Base-by-base conservation (phyloP, 176 grass and related monocot genomes). In the Puccinellia tenuiflora region DNA sequence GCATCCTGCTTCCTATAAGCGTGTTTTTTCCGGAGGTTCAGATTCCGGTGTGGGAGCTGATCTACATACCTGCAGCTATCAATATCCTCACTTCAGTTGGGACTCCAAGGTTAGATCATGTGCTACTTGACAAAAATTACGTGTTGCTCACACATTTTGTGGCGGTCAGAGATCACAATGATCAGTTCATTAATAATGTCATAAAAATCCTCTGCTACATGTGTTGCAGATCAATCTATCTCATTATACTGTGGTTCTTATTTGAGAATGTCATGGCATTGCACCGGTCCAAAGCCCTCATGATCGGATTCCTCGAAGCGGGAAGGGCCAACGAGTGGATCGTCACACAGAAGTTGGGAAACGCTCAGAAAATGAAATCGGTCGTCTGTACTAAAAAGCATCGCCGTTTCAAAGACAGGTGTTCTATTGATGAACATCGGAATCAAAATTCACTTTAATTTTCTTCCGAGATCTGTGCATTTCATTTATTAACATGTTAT, bases 201-300 rank as follows among this genome's bases (percentile, higher is more conserved):
- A 76, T 79, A 34, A 79, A 59, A 14, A 13, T 47, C 45, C 3
- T 47, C 3, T 47, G 5, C 47, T 63, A 28, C 24, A 15, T 34
- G 8, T 88, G 42, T 83, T 71, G 34, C 68, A 95, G 93, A 54
- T 95, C 90, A 7, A 75, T 92, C 53, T 79, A 90, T 90, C 86
- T 95, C 62, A 84, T 75, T 56, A n/a, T 92, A 68, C 3, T 78
- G 9, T 94, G 87, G 87, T 3, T 92, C 73, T 82, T 94, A 51
- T 94, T 94, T 79, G 93, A 95, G 85, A 95, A 95, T 30, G 93
- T 84, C 6, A 92, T 95, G 93, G 85, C 93, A 11, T 29, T 92
- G 45, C 90, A 95, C 64, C 87, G 90, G 31, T 69, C 84, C 29
- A 95, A 95, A 90, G 93, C 90, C 50, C 83, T 86, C 26, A 53